A percentile compares a stretch with the other conserved stretches of the same genome.
These are phyloP conservation scores for Beauveria scarabaeidicola DNA, from an alignment of 2,329 filamentous ascomycete genomes.

Conservation along the genomic window DNA sequence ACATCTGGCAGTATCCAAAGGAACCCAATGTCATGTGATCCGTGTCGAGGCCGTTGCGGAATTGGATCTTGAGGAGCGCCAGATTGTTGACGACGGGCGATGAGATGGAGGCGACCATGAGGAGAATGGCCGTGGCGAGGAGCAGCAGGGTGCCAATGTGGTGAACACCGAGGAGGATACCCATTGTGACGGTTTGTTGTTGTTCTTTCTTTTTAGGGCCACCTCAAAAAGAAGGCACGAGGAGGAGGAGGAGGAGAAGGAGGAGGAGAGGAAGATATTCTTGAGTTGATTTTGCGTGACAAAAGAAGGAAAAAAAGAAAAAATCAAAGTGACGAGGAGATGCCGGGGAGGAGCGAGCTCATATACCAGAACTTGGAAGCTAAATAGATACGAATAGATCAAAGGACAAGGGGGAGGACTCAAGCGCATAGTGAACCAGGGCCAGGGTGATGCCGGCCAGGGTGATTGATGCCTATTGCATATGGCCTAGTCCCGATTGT, in stretches of 20 bases:
- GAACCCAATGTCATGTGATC: conserved; percentile 46
- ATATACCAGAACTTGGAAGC: background rate
- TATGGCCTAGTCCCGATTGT: background rate
- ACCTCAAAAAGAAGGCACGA: background rate
- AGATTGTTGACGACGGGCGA: conserved; percentile 50
- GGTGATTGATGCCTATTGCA: background rate
- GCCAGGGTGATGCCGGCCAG: too few relatives aligned
- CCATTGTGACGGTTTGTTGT: conserved; percentile 30
- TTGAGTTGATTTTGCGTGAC: conserved; percentile 3
- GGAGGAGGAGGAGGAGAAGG: background rate
- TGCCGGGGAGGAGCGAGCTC: conserved; percentile 1
- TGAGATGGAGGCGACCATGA: conserved; percentile 50
- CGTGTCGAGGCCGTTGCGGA: conserved; percentile 28
- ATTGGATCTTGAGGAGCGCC: conserved; percentile 43
- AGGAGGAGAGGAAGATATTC: background rate
- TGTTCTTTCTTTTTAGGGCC: background rate
- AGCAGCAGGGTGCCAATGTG: conserved; percentile 51
- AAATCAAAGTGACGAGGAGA: background rate
- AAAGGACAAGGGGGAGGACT: background rate
- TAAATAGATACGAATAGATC: background rate
- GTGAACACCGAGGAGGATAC: conserved; percentile 41
- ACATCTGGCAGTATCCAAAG: conserved; percentile 46
- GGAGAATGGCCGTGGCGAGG: conserved; percentile 44
- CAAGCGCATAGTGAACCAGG: too few relatives aligned
- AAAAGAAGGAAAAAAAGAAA: background rate